Conservation (phyloP, 1,284 basidiomycete genomes). For the Heimioporus punctisporus region DNA sequence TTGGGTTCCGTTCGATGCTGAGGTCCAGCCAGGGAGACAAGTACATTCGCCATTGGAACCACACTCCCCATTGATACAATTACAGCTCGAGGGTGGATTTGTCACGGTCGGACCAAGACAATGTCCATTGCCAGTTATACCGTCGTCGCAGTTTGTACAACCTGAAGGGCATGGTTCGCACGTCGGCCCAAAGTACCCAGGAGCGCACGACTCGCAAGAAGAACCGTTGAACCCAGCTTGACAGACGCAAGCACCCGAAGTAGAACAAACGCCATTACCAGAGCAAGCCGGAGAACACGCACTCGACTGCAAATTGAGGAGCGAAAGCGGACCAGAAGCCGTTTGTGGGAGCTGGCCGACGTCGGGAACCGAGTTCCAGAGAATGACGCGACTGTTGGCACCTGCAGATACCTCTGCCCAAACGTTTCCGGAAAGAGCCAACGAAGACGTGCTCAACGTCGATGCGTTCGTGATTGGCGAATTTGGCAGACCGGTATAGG, state of each 20-base stretch:
- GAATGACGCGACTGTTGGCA: conserved; percentile 54
- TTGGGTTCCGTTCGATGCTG: conserved; percentile 65
- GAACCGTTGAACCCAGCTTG: conserved; percentile 72
- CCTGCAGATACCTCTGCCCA: conserved; percentile 66
- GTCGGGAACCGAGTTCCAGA: conserved; percentile 84
- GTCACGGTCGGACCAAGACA: conserved; percentile 56
- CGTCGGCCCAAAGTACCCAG: conserved; percentile 70
- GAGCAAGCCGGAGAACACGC: conserved; percentile 75
- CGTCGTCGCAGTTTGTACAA: conserved; percentile 74
- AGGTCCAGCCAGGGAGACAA: conserved; percentile 78
- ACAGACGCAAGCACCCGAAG: conserved; percentile 71
- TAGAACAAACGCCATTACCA: conserved; percentile 67
- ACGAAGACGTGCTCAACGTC: conserved; percentile 53
- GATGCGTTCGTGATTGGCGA: conserved; percentile 48
- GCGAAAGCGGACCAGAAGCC: conserved; percentile 47
- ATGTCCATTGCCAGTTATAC: conserved; percentile 70
- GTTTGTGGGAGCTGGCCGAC: conserved; percentile 60
- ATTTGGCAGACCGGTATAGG: conserved; percentile 58
- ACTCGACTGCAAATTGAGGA: conserved; percentile 69
- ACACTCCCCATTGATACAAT: conserved; percentile 79
- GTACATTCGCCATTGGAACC: conserved; percentile 64
- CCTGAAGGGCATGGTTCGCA: conserved; percentile 70
- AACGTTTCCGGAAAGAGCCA: conserved; percentile 64
- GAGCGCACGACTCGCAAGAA: conserved; percentile 74
- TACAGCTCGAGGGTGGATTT: conserved; percentile 65